Evolutionary conservation across 2,329 filamentous ascomycete species (phyloP), one percentile per base, ranked within the genome.

Genomic region (Cytospora chrysosperma): DNA sequence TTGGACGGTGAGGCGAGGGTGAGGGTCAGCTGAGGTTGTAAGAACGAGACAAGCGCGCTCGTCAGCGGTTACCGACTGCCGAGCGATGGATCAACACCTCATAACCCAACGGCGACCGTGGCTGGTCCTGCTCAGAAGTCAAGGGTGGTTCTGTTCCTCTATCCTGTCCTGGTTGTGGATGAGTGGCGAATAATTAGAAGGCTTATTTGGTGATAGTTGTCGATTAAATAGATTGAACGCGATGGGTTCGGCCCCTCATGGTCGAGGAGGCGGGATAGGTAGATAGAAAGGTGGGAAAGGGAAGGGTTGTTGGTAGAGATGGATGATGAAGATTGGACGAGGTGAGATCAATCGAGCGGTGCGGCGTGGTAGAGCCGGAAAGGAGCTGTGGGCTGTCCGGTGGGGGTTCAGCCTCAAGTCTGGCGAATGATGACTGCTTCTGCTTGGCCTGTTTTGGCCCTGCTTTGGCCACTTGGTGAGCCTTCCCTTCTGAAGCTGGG

Each of bases 1-100:
- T n/a, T 13, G 59, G 59, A 62, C 26, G 54, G 51, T 34, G 28
- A 47, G 54, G 51, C 27, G 28, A 47, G 12, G 59, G n/a, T 30
- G 26, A 40, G 26, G 37, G 19, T 40, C 2, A 40, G 37, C 32
- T 34, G 32, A 15, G 32, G 12, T 4, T 34, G 32, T 28, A 34
- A 51, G 27, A 55, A 55, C 54, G 52, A 54, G 49, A 47, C 49
- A 37, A 57, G 51, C 51, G n/a, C n/a, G 32, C 53, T 53, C 59
- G 51, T 61, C 57, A 61, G 51, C 40, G 62, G 57, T 61, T 61
- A 61, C 57, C 62, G 62, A 56, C 57, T 64, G 62, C 57, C 62
- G 54, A 64, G 30, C 30, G n/a, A 47, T 49, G 30, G 62, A 28
- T 60, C 49, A 51, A 43, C 37, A 27, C 62, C 58, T 64, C 62